Percentiles rank a stretch among this genome's conserved stretches.
Evolutionary conservation across 2,329 filamentous ascomycete genomes (phyloP).

Genomic region (Epichloe brachyelytri): DNA sequence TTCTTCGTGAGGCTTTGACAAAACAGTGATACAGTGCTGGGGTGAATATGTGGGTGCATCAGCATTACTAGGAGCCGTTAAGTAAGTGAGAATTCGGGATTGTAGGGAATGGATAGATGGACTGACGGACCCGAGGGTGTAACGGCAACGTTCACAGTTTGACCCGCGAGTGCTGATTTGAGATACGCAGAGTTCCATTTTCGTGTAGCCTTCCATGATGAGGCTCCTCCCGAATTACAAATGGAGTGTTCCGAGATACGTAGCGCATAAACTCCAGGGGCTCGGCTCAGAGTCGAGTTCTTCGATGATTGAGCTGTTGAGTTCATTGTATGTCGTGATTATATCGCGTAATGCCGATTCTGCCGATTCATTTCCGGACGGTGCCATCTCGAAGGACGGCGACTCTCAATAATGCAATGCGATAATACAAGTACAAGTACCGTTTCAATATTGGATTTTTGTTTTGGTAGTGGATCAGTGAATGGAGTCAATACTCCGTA

Average conservation of each 20-base stretch:
- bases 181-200: slow-evolving; percentile 53
- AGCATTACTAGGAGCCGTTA: slow-evolving; percentile 19
- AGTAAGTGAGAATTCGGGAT: neutral
- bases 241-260: slow-evolving; percentile 61
- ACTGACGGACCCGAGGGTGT: slow-evolving; percentile 50
- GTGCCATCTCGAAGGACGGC: neutral
- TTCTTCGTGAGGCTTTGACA: slow-evolving; percentile 63
- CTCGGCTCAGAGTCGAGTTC: slow-evolving; percentile 53
- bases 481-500: too few species aligned
- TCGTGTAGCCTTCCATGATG: slow-evolving; percentile 47
- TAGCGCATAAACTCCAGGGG: slow-evolving; percentile 66
- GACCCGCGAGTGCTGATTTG: slow-evolving; percentile 36
- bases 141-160: slow-evolving; percentile 59
- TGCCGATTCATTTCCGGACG: slow-evolving; percentile 8
- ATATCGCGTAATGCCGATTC: slow-evolving; percentile 29
- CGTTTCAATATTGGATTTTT: too few species aligned
- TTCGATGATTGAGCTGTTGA: slow-evolving; percentile 49
- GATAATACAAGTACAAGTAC: too few species aligned
- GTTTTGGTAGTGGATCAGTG: too few species aligned
- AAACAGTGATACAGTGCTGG: slow-evolving; percentile 26
- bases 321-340: slow-evolving; percentile 58
- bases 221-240: slow-evolving; percentile 54
- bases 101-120: neutral
- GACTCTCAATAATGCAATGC: too few species aligned
- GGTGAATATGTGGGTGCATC: slow-evolving; percentile 21